phyloP scores from a whole-genome alignment of 345 rosid genomes.

The Odontarrhena argentea region DNA sequence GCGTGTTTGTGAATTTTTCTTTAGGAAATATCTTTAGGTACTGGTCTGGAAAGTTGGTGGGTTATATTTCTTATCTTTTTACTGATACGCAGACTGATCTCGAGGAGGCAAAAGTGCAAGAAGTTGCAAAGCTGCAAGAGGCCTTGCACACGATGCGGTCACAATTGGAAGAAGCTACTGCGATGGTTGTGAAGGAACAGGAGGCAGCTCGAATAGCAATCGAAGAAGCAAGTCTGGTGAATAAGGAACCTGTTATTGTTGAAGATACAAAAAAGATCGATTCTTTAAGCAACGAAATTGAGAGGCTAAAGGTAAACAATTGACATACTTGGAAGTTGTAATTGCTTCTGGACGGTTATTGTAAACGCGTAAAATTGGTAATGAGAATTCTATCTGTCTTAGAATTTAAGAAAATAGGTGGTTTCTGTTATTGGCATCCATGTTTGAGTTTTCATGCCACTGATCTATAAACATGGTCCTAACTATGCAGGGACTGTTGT shows the following conservation, averaged over 20 bases:
- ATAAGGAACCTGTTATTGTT: conserved; percentile 80
- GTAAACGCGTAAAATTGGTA: conserved; percentile 2
- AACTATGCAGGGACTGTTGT: conserved; percentile 53
- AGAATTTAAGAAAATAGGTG: conserved; percentile 21
- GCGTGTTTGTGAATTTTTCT: conserved; percentile 21
- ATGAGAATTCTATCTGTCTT: conserved; percentile 16
- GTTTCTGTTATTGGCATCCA: conserved; percentile 11
- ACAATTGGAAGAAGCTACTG: conserved; percentile 63
- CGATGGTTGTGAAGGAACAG: conserved; percentile 68
- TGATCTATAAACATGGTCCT: conserved; percentile 26
- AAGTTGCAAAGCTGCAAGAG: conserved; percentile 72
- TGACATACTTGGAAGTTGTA: conserved; percentile 15
- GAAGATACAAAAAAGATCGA: conserved; percentile 76
- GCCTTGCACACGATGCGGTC: conserved; percentile 59
- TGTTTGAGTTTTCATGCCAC: conserved; percentile 22
- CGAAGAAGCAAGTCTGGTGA: conserved; percentile 73
- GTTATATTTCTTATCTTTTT: conserved; percentile 12
- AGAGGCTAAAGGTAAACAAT: conserved; percentile 66
- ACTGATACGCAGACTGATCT: conserved; percentile 67
- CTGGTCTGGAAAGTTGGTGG: conserved; percentile 17
- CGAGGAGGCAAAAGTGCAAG: conserved; percentile 89
- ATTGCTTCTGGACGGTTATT: conserved; percentile 23
- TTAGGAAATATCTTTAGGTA: conserved; percentile 17
- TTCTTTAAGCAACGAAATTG: conserved; percentile 65
- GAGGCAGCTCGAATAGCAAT: conserved; percentile 85